A percentile compares a stretch with the other conserved stretches of the same genome.
Evolutionary conservation across 768 basidiomycete genomes (phyloP).

Genomic region (Leccinellum albellum): DNA sequence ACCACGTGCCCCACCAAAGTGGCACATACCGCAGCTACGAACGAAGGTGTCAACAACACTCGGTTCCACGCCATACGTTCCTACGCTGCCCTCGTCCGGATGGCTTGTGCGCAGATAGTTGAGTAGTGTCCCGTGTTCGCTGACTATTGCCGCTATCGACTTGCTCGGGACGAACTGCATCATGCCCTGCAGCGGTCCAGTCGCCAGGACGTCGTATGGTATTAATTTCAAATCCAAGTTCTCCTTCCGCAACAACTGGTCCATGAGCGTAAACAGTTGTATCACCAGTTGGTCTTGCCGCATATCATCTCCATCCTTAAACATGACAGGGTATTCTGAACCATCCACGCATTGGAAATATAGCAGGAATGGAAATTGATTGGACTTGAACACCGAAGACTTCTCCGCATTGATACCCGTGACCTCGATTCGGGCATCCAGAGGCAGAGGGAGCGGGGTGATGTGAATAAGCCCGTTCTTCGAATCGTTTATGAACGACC

Average conservation of each 20-base stretch:
- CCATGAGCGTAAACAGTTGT: slow-evolving; percentile 98
- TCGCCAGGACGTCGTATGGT: slow-evolving; percentile 91
- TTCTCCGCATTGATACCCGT: slow-evolving; percentile 88
- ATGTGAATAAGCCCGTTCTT: slow-evolving; percentile 83
- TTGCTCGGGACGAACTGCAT: slow-evolving; percentile 94
- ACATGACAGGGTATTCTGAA: slow-evolving; percentile 89
- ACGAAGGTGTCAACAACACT: slow-evolving; percentile 95
- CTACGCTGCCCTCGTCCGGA: slow-evolving; percentile 92
- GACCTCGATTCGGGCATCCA: slow-evolving; percentile 82
- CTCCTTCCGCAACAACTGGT: slow-evolving; percentile 87
- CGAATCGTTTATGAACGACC: slow-evolving; percentile 76
- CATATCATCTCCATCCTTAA: slow-evolving; percentile 99
- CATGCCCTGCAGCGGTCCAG: slow-evolving; percentile 91
- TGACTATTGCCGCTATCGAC: slow-evolving; percentile 91
- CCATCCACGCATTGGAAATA: slow-evolving; percentile 86
- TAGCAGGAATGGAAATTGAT: slow-evolving; percentile 85
- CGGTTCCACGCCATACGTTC: slow-evolving; percentile 93
- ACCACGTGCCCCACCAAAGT: slow-evolving; percentile 7
- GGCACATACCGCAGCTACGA: slow-evolving; percentile 81
- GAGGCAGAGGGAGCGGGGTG: slow-evolving; percentile 78
- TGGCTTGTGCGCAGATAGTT: slow-evolving; percentile 84
- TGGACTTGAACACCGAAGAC: slow-evolving; percentile 96
- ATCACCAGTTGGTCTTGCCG: slow-evolving; percentile 98
- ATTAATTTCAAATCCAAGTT: slow-evolving; percentile 90
- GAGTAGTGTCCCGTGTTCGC: slow-evolving; percentile 83